Evolutionary conservation across 1,284 basidiomycete species (phyloP).

Genomic region (Boletus mariae): DNA sequence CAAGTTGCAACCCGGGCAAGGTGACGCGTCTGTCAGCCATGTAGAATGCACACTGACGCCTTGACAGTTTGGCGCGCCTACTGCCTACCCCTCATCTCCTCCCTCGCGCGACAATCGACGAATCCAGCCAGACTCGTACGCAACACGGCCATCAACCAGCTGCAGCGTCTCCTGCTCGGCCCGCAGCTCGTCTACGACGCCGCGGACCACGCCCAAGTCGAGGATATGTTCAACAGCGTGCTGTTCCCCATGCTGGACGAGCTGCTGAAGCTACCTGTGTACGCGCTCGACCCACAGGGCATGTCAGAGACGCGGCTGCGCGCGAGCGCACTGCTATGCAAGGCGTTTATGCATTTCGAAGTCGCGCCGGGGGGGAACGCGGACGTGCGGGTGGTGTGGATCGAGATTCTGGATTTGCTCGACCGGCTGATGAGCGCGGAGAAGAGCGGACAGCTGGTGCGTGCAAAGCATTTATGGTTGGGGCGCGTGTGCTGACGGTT

Average conservation of each 20-base stretch:
- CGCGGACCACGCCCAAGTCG: constrained; percentile 59
- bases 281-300: constrained; percentile 76
- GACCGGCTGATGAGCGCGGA: constrained; percentile 88
- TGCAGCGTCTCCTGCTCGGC: constrained; percentile 87
- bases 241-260: constrained; percentile 94
- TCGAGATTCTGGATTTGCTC: constrained; percentile 87
- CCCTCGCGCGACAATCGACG: constrained; percentile 81
- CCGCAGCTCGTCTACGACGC: constrained; percentile 64
- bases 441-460: constrained; percentile 80
- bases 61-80: constrained; percentile 75
- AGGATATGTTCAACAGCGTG: constrained; percentile 85
- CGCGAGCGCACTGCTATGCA: constrained; percentile 87
- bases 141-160: constrained; percentile 76
- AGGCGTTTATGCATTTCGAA: constrained; percentile 93
- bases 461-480: constrained; percentile 29
- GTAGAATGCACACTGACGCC: constrained; percentile 7
- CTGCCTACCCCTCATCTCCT: constrained; percentile 76
- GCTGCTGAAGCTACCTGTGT: constrained; percentile 81
- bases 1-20: constrained; percentile 44
- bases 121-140: constrained; percentile 86
- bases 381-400: constrained; percentile 81
- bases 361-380: constrained; percentile 66
- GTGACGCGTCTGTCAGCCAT: constrained; percentile 33
- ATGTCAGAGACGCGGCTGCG: constrained; percentile 89
- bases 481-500: constrained; percentile 10